Conservation (phyloP, 805 yeast species). For the Wickerhamiella siamensis region DNA sequence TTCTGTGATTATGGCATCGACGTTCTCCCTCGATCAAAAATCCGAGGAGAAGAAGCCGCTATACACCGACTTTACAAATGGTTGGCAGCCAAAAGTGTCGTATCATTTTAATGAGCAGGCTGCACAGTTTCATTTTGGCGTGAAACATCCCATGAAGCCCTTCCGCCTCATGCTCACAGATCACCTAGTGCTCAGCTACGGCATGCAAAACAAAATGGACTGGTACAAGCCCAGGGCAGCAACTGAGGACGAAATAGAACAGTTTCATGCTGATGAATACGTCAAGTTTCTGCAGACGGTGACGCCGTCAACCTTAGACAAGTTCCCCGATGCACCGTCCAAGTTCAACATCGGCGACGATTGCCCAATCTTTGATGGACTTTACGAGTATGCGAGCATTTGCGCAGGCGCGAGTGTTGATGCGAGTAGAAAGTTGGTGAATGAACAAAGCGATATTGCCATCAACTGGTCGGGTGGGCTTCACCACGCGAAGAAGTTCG, state of each 20-base stretch:
- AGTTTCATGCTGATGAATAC: constrained; percentile 82
- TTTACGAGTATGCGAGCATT: constrained; percentile 71
- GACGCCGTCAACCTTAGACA: constrained; percentile 57
- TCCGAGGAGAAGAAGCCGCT: constrained; percentile 32
- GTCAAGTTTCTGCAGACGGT: constrained; percentile 59
- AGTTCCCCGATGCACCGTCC: constrained; percentile 40
- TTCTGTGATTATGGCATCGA: constrained; percentile 14
- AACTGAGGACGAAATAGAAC: constrained; percentile 58
- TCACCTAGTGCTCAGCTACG: constrained; percentile 73
- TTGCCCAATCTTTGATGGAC: constrained; percentile 90
- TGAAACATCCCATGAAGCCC: constrained; percentile 97
- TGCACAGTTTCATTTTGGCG: constrained; percentile 76
- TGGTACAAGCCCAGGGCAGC: constrained; percentile 73
- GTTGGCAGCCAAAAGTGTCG: constrained; percentile 36
- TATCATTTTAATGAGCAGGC: constrained; percentile 80
- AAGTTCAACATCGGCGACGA: constrained; percentile 88
- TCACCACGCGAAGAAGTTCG: constrained; percentile 84
- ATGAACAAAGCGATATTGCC: constrained; percentile 80
- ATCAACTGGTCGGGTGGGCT: constrained; percentile 89
- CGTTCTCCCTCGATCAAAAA: constrained; percentile 31
- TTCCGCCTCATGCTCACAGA: constrained; percentile 87
- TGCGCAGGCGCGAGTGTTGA: constrained; percentile 86
- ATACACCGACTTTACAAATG: constrained; percentile 29
- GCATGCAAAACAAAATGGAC: constrained; percentile 81
- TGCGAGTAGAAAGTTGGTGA: constrained; percentile 69